Evolutionary conservation across 805 yeast genomes (phyloP), one percentile per base, ranked within the genome.

Genomic region (Nakazawaea wyomingensis): DNA sequence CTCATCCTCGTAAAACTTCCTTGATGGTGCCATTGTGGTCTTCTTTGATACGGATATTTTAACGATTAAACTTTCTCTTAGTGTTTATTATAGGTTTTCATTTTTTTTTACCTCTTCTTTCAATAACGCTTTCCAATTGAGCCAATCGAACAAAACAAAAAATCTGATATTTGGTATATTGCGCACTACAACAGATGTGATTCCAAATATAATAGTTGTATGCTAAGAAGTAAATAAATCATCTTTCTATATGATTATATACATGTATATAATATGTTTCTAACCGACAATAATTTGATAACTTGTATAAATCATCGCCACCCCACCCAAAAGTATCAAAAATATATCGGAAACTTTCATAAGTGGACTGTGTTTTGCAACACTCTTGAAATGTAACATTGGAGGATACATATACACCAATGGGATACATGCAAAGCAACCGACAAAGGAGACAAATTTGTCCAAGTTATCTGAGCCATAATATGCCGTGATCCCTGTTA

Each of bases 321-420:
- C 51, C 1, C 68, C 72, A 2, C 95, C 95, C 47, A 82, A 58
- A 0, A 67, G 26, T 2, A 78, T 69, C 50, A 85, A 60, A 2
- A 65, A 34, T 27, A 69, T 61, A 54, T 85, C 85, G 8, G 75
- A 50, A 1, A 53, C 24, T 26, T 73, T 71, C 57, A 69, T 61
- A 45, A 53, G 56, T 33, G 53, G 61, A 9, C 21, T 27, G 11
- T 69, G 57, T 22, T 62, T 54, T 9, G 69, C 66, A 48, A 79
- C 75, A 43, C 78, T 66, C 54, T 66, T 72, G 43, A 78, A 66
- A 54, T 85, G 93, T 41, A 85, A 64, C 70, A 85, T 69, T 14
- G 95, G 93, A 7, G 95, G 93, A 54, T 85, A 84, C 78, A 85
- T 80, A 64, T 85, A 85, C 4, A 85, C 93, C 64, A 85, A 71